Evolutionary conservation across 192 early-diverging fungal genomes (phyloP).

Genomic region (Backusella luteola): DNA sequence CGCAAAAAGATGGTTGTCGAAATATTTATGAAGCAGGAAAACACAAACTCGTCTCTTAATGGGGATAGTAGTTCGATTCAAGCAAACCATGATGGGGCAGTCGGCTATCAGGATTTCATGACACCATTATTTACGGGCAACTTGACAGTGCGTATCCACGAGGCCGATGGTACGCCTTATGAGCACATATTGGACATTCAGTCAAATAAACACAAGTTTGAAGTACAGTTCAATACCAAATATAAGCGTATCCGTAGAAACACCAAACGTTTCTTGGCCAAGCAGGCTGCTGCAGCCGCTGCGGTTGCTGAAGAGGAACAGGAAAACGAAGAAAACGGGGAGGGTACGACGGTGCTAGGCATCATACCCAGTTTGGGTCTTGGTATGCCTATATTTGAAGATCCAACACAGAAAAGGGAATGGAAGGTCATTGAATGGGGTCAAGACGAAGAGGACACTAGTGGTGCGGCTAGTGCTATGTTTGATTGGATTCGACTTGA

Average conservation of each 20-base stretch:
- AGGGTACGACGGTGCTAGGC: constrained; percentile 57
- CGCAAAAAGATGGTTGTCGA: constrained; percentile 97
- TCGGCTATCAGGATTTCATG: constrained; percentile 26
- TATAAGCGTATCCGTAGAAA: constrained; percentile 94
- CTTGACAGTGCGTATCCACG: constrained; percentile 73
- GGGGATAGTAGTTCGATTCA: background rate
- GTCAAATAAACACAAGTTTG: constrained; percentile 69
- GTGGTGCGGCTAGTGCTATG: constrained; percentile 53
- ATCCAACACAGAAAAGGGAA: constrained; percentile 61
- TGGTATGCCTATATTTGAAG: constrained; percentile 53
- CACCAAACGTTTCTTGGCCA: constrained; percentile 69
- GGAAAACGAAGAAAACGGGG: constrained; percentile 63
- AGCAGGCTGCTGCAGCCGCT: constrained; percentile 67
- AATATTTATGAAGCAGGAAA: constrained; percentile 75
- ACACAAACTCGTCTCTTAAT: constrained; percentile 47
- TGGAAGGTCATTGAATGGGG: constrained; percentile 80
- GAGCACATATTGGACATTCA: constrained; percentile 84
- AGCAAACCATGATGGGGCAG: background rate
- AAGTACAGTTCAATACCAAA: constrained; percentile 96
- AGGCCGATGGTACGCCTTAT: constrained; percentile 82
- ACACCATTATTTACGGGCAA: constrained; percentile 55
- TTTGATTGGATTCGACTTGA: constrained; percentile 98
- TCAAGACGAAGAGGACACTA: constrained; percentile 71
- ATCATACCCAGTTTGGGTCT: constrained; percentile 43
- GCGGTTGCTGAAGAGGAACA: constrained; percentile 62